Percentiles rank a stretch among this genome's conserved stretches.
Conservation (phyloP, 2,329 filamentous ascomycete species). For the Apiospora phragmitis region DNA sequence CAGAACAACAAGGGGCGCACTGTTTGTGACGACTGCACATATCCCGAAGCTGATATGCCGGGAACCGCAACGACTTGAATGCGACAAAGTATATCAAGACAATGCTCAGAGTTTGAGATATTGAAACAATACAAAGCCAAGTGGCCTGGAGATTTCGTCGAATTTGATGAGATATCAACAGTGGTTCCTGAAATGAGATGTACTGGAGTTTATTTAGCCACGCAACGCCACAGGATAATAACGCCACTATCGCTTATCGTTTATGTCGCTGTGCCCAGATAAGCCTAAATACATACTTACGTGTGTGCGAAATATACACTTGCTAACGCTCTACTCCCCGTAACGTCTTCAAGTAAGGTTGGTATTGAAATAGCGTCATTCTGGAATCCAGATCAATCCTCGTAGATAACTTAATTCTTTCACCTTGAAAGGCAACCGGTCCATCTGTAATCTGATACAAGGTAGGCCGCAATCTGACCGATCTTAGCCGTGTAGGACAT, state of each 20-base stretch:
- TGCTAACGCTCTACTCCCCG: not conserved
- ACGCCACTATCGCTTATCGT: constrained; percentile 5
- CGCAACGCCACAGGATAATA: not conserved
- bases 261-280: not conserved
- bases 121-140: not conserved
- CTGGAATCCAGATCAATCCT: not conserved
- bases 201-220: not conserved
- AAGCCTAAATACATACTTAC: not conserved
- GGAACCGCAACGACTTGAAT: not conserved
- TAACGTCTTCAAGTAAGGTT: not conserved
- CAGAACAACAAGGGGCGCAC: not conserved
- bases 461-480: not conserved
- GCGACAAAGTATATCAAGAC: not conserved
- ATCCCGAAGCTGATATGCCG: not conserved
- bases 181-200: constrained; percentile 5
- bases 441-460: not conserved
- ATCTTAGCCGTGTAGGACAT: not conserved
- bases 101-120: not conserved
- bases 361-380: not conserved
- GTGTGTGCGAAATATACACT: not conserved
- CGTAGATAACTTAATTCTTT: not conserved
- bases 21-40: not conserved
- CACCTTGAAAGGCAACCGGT: not conserved
- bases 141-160: not conserved
- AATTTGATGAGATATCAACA: not conserved